A percentile compares a stretch with the other conserved stretches of the same genome.
These are phyloP conservation scores for Solanum dulcamara DNA, from an alignment of 257 asterid genomes.

Conservation along the genomic window DNA sequence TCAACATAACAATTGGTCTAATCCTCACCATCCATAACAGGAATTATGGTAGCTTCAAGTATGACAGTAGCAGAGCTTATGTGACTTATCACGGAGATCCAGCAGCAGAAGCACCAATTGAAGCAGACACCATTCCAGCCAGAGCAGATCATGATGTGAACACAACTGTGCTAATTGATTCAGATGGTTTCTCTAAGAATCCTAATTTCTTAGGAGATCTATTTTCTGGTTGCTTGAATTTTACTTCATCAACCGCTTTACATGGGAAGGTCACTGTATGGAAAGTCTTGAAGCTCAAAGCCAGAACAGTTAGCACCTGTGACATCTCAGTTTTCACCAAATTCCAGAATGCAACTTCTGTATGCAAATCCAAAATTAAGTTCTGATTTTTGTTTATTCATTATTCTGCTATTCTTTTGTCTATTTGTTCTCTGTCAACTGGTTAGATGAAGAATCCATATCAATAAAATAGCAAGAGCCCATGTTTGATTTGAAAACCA, in stretches of 20 bases:
- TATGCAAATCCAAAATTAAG: constrained; percentile 29
- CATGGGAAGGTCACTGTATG: constrained; percentile 35
- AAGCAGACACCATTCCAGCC: constrained; percentile 32
- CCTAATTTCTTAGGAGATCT: constrained; percentile 21
- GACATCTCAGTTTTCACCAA: constrained; percentile 26
- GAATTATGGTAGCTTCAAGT: constrained; percentile 43
- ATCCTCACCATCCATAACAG: constrained; percentile 29
- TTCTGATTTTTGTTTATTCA: neutral
- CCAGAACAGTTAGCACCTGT: constrained; percentile 28
- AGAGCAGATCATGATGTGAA: constrained; percentile 28
- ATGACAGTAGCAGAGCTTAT: constrained; percentile 16
- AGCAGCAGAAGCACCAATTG: constrained; percentile 30
- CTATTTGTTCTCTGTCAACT: neutral
- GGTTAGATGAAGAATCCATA: neutral
- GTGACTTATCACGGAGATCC: constrained; percentile 24
- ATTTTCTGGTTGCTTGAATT: constrained; percentile 26
- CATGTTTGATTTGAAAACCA: neutral
- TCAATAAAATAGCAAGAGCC: neutral
- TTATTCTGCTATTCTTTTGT: neutral
- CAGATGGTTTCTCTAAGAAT: constrained; percentile 10
- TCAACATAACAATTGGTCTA: constrained; percentile 38
- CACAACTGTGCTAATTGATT: constrained; percentile 11
- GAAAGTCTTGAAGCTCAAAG: constrained; percentile 30
- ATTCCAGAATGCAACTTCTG: constrained; percentile 20
- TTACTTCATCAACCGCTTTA: constrained; percentile 34